These are phyloP conservation scores for Metarhizium anisopliae DNA, from an alignment of 2,329 filamentous ascomycete species.

Conservation along the genomic window DNA sequence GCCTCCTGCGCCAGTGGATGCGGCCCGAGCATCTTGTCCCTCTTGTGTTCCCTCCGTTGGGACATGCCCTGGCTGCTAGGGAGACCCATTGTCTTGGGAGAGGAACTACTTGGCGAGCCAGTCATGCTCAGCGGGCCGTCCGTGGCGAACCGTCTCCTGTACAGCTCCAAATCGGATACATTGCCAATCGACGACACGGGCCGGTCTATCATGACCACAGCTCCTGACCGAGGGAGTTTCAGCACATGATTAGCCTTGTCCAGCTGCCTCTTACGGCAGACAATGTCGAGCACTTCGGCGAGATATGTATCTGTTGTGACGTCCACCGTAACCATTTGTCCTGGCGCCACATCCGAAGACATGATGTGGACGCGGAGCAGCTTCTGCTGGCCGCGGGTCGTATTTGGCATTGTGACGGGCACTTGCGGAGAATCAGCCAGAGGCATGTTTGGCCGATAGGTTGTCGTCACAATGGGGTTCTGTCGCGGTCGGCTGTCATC, in stretches of 20 bases:
- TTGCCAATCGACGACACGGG: slow-evolving; percentile 72
- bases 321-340: slow-evolving; percentile 64
- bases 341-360: slow-evolving; percentile 59
- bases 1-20: slow-evolving; percentile 61
- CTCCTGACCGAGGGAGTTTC: slow-evolving; percentile 65
- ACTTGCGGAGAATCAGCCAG: slow-evolving; percentile 49
- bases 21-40: slow-evolving; percentile 42
- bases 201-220: slow-evolving; percentile 66
- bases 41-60: slow-evolving; percentile 42
- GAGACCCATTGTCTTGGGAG: slow-evolving; percentile 53
- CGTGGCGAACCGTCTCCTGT: slow-evolving; percentile 64
- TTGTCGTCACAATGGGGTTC: slow-evolving; percentile 55
- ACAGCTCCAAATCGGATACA: slow-evolving; percentile 65
- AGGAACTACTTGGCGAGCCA: slow-evolving; percentile 59
- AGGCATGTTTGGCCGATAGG: slow-evolving; percentile 42
- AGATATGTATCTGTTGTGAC: slow-evolving; percentile 79
- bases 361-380: slow-evolving; percentile 64
- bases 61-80: slow-evolving; percentile 30
- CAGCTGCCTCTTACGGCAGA: slow-evolving; percentile 67
- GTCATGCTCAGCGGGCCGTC: slow-evolving; percentile 62
- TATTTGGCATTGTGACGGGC: slow-evolving; percentile 32
- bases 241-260: slow-evolving; percentile 75
- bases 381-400: slow-evolving; percentile 55
- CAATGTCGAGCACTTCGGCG: slow-evolving; percentile 69
- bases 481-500: slow-evolving; percentile 28